phyloP scores from a whole-genome alignment of 768 basidiomycete genomes.

The Boletus rubropictus region DNA sequence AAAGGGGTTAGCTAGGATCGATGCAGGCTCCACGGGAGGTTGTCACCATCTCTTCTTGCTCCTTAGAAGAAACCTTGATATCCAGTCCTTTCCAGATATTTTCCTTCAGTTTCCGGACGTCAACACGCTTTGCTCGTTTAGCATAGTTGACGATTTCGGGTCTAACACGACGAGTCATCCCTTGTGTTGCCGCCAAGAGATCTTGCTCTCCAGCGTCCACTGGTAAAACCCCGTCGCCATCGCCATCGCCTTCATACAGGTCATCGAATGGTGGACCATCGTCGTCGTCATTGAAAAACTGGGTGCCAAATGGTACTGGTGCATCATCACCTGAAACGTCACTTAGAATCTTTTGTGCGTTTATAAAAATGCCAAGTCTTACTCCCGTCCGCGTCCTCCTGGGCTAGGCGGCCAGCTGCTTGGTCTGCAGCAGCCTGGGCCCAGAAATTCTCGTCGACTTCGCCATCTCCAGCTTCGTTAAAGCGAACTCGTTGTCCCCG shows the following conservation, averaged over 20 bases:
- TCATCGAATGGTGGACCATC: constrained; percentile 71
- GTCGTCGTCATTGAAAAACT: constrained; percentile 95
- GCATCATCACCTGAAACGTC: constrained; percentile 37
- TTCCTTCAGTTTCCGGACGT: constrained; percentile 94
- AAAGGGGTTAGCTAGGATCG: background rate
- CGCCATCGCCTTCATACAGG: constrained; percentile 41
- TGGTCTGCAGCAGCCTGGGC: constrained; percentile 88
- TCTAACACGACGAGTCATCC: constrained; percentile 68
- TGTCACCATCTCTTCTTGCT: constrained; percentile 52
- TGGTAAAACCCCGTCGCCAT: constrained; percentile 42
- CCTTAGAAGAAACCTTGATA: constrained; percentile 49
- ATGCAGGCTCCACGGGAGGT: background rate
- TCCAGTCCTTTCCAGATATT: constrained; percentile 95
- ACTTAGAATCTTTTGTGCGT: constrained; percentile 9
- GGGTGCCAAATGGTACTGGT: constrained; percentile 81
- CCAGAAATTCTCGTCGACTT: constrained; percentile 97
- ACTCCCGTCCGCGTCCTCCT: constrained; percentile 63
- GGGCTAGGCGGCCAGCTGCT: constrained; percentile 50
- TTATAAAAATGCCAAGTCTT: constrained; percentile 15
- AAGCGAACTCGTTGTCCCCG: constrained; percentile 57
- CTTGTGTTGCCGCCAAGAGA: constrained; percentile 74
- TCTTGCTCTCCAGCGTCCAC: constrained; percentile 78
- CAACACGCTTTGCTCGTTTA: constrained; percentile 92
- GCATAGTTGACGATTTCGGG: constrained; percentile 92
- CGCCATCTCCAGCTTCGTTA: constrained; percentile 68